Base-by-base conservation (phyloP, 1,139 yeast species). In the Kurtzmaniella quercitrusa region DNA sequence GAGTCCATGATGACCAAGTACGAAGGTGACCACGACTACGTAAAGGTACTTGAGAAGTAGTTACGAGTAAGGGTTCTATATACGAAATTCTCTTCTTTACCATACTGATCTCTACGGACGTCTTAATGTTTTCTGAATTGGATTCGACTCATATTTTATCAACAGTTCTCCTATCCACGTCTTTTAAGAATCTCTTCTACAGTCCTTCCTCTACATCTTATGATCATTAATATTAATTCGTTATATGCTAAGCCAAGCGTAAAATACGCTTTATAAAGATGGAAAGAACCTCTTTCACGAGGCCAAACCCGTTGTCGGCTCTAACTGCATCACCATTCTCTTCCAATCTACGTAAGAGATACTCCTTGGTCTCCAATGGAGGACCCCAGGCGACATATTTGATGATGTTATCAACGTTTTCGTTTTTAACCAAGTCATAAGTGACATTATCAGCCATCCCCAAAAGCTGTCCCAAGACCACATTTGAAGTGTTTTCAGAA, bases 361-460 rank as follows among this genome's bases (percentile, higher is more conserved):
- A 93, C 54, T 89, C 95, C 68, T 88, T 89, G 46, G 97, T 90
- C 67, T 93, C 98, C 53, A 81, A 68, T 46, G 96, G 95, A 34
- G 98, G 98, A 9, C 98, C 98, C 97, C 98, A 93, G 15, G 98
- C 95, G 51, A 93, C 96, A 61, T 91, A 93, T 66, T 91, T 91
- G 67, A 91, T 84, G 46, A 93, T 87, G 57, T 85, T 85, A 53
- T 78, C 82, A 47, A 81, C 88, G 39, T 81, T 77, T 52, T 79
- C 73, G 43, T 81, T 73, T 42, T 72, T 67, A 49, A 88, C 79
- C 58, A 93, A 75, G 53, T 85, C 88, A 59, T 79, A 77, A 36
- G 96, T 89, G 49, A 88, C 79, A 55, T 85, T 84, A 63, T 93
- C 98, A 44, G 96, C 94, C 98, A 93, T 93, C 38, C 98, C 98